These are phyloP conservation scores for Rhinocladiella mackenziei DNA, from an alignment of 2,329 filamentous ascomycete species.

Conservation along the genomic window DNA sequence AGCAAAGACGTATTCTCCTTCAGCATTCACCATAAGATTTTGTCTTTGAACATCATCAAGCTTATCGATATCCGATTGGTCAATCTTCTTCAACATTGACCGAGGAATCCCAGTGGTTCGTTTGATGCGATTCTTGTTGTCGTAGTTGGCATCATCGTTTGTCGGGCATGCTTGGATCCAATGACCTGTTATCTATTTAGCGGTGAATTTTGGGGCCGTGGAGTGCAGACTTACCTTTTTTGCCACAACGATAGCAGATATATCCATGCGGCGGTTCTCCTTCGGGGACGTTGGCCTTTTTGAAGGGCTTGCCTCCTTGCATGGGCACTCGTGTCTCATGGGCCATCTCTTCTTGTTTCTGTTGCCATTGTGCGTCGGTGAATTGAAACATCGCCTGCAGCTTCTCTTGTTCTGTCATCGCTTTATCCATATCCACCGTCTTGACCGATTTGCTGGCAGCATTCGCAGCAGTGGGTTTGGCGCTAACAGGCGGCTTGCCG, in stretches of 20 bases:
- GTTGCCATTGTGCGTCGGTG: slow-evolving; percentile 86
- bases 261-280: slow-evolving; percentile 92
- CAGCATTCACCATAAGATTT: slow-evolving; percentile 95
- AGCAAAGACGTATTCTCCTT: slow-evolving; percentile 95
- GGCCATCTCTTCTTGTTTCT: slow-evolving; percentile 89
- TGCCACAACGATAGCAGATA: slow-evolving; percentile 90
- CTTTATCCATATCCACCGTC: slow-evolving; percentile 62
- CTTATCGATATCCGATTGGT: slow-evolving; percentile 63
- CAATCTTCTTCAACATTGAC: slow-evolving; percentile 91
- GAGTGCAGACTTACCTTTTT: slow-evolving; percentile 60
- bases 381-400: slow-evolving; percentile 88
- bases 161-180: slow-evolving; percentile 98
- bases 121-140: slow-evolving; percentile 89
- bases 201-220: slow-evolving; percentile 1
- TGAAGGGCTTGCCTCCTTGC: slow-evolving; percentile 34
- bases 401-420: slow-evolving; percentile 89
- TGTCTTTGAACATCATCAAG: slow-evolving; percentile 73
- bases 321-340: slow-evolving; percentile 48
- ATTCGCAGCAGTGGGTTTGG: slow-evolving; percentile 57
- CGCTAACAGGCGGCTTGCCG: slow-evolving; percentile 87
- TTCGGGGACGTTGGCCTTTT: slow-evolving; percentile 69
- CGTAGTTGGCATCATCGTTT: slow-evolving; percentile 96
- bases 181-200: too few relatives aligned
- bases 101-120: slow-evolving; percentile 94
- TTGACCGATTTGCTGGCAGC: slow-evolving; percentile 35